phyloP scores from a whole-genome alignment of 208 protist species.

The Trypanosoma grayi region DNA sequence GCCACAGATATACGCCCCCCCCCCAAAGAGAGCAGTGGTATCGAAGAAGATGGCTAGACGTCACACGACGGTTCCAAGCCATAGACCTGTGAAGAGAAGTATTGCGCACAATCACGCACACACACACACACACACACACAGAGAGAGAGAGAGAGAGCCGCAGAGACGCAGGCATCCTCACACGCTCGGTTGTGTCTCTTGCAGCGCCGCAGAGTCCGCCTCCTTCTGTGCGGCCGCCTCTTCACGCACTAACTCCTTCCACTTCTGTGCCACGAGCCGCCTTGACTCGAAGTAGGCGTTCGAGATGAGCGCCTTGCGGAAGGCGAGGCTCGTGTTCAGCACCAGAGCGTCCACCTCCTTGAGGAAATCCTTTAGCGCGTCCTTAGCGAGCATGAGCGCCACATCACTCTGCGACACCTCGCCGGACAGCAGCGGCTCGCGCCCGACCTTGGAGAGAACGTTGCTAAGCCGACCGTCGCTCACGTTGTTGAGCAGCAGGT shows the following conservation, averaged over 20 bases:
- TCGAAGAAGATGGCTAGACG: no score
- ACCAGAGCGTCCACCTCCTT: conserved; percentile 77
- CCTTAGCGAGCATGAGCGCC: conserved; percentile 75
- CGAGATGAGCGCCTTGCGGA: conserved; percentile 73
- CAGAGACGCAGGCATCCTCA: no score
- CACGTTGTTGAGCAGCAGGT: conserved; percentile 80
- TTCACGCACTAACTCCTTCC: conserved; percentile 46
- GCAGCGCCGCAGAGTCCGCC: conserved; percentile 14
- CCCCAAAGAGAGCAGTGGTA: no score
- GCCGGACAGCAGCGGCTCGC: conserved; percentile 63
- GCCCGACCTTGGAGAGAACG: conserved; percentile 81
- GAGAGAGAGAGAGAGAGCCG: neutral
- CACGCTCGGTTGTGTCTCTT: no score
- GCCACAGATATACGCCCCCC: no score
- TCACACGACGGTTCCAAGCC: no score
- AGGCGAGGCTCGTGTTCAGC: conserved; percentile 74
- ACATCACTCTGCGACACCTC: conserved; percentile 59
- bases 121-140: neutral
- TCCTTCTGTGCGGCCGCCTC: conserved; percentile 18
- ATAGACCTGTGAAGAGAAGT: no score
- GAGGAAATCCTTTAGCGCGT: conserved; percentile 89
- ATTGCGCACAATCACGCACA: neutral
- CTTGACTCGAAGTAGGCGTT: conserved; percentile 75
- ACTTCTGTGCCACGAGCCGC: conserved; percentile 62
- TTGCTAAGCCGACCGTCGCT: conserved; percentile 82